Evolutionary conservation across 805 yeast genomes (phyloP), one percentile per base, ranked within the genome.

Genomic region (Zygoascus ofunaensis): DNA sequence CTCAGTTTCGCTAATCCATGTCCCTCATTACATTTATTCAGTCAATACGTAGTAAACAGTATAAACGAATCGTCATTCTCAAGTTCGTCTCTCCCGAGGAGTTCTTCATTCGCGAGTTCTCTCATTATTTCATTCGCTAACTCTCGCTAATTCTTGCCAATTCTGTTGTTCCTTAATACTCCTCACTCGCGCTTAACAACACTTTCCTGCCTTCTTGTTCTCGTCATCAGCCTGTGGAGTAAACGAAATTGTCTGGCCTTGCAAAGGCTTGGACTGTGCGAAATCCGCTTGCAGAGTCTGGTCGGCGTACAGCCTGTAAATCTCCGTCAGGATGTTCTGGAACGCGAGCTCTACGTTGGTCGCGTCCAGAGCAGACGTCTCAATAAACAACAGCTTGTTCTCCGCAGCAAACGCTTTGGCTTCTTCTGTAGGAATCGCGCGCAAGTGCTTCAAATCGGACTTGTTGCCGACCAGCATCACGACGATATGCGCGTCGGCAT

Each of bases 371-470:
- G 58, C 98, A 49, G 94, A 82, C 14, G 97, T 94, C 71, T 92
- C 98, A 38, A 96, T 90, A 63, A 92, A 92, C 57, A 92, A 71
- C 56, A 92, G 73, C 63, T 78, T 85, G 69, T 92, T 89, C 66
- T 92, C 97, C 48, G 84, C 52, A 34, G 96, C 95, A 68, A 89
- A 89, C 59, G 82, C 84, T 66, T 81, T 83, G 48, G 97, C 98
- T 67, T 92, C 98, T 47, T 92, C 97, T 26, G 97, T 89, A 48
- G 97, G 95, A 18, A 92, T 95, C 0, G 96, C 96, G 59, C 98
- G 79, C 60, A 87, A 71, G 65, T 90, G 97, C 66, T 89, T 76
- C 63, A 90, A 72, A 67, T 90, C 98, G 49, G 95, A 87, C 71
- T 90, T 90, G 73, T 90, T 90, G 57, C 98, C 98, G 38, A 90